Evolutionary conservation across 2,329 filamentous ascomycete species (phyloP).

Genomic region (Claviceps sp.): DNA sequence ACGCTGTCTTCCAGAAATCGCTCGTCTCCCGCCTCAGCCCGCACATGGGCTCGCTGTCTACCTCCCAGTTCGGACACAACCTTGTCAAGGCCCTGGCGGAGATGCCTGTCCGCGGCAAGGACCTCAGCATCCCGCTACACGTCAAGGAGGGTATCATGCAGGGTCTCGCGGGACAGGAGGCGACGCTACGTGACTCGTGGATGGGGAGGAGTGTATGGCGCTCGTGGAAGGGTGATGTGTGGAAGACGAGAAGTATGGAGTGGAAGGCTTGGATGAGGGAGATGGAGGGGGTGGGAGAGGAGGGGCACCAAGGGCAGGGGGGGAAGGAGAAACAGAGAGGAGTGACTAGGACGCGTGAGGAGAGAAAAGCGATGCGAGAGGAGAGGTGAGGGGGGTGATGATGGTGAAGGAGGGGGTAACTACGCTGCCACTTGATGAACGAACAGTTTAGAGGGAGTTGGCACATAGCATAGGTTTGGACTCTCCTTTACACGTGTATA

Average conservation of each 20-base stretch:
- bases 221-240: conserved; percentile 44
- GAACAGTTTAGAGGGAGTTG: too few species aligned
- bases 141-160: conserved; percentile 43
- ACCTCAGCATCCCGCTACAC: conserved; percentile 40
- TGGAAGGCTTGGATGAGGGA: conserved; percentile 47
- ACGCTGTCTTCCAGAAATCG: conserved; percentile 42
- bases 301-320: background rate
- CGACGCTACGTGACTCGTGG: conserved; percentile 37
- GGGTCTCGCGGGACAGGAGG: conserved; percentile 33
- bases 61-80: conserved; percentile 37
- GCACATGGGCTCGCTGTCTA: conserved; percentile 31
- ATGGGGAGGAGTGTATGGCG: conserved; percentile 44
- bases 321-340: background rate
- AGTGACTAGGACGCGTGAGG: too few species aligned
- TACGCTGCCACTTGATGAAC: too few species aligned
- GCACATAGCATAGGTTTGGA: too few species aligned
- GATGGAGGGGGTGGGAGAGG: conserved; percentile 13
- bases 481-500: too few species aligned
- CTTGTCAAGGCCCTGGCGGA: conserved; percentile 35
- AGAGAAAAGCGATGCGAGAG: too few species aligned
- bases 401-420: too few species aligned
- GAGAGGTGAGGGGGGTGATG: too few species aligned
- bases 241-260: conserved; percentile 37
- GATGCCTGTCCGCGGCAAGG: conserved; percentile 35
- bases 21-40: conserved; percentile 35